A percentile compares a stretch with the other conserved stretches of the same genome.
Conservation (phyloP, 2,329 filamentous ascomycete genomes). For the Pleomassaria siparia region DNA sequence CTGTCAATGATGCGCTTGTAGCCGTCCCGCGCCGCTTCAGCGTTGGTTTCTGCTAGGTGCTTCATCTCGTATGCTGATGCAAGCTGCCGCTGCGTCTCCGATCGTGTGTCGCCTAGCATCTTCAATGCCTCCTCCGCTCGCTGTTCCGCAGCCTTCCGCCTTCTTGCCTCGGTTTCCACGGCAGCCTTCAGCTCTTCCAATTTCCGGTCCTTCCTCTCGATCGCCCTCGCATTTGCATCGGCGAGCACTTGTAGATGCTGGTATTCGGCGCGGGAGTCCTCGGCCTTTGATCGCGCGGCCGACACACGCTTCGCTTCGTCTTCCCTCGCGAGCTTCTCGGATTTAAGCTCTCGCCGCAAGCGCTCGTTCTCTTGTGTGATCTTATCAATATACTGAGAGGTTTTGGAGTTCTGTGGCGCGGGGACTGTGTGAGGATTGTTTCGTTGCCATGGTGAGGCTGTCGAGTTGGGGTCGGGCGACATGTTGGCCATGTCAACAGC, state of each 20-base stretch:
- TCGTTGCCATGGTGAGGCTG: constrained; percentile 28
- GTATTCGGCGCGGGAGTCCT: constrained; percentile 67
- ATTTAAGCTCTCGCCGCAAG: constrained; percentile 65
- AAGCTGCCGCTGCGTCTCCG: constrained; percentile 63
- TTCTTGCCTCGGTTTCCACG: constrained; percentile 65
- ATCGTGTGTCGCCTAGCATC: constrained; percentile 63
- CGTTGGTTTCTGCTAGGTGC: constrained; percentile 60
- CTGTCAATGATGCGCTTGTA: constrained; percentile 67
- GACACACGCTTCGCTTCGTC: constrained; percentile 70
- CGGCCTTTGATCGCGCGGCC: constrained; percentile 71
- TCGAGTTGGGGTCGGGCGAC: constrained; percentile 20
- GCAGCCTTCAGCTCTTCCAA: constrained; percentile 67
- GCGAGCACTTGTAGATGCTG: constrained; percentile 70
- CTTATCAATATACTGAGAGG: constrained; percentile 64
- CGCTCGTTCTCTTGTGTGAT: constrained; percentile 80
- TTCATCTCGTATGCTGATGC: constrained; percentile 55
- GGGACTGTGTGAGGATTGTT: constrained; percentile 28
- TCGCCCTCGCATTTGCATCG: constrained; percentile 69
- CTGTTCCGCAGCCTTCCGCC: constrained; percentile 60
- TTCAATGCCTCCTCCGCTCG: constrained; percentile 63
- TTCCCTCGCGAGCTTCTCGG: constrained; percentile 56
- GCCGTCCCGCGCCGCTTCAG: constrained; percentile 68
- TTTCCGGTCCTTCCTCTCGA: constrained; percentile 73
- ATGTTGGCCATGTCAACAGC: constrained; percentile 31
- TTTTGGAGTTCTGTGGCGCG: constrained; percentile 35